These are phyloP conservation scores for Vanilla planifolia DNA, from an alignment of 106 monocot genomes.

Conservation along the genomic window DNA sequence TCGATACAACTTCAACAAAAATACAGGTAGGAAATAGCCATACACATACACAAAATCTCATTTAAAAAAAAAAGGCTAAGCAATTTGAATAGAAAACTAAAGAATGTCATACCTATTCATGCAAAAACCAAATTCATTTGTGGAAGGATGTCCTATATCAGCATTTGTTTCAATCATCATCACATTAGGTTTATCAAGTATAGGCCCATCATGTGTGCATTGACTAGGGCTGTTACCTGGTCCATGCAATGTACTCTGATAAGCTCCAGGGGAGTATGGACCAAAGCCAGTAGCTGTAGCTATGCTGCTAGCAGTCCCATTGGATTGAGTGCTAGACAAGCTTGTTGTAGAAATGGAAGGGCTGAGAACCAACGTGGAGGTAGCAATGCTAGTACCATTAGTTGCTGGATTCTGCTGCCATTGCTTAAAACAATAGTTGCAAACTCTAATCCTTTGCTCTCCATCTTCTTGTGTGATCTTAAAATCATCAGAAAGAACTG, in stretches of 20 bases:
- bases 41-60: too few relatives aligned
- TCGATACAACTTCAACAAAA: too few relatives aligned
- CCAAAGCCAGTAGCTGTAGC: conserved; percentile 20
- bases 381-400: conserved; percentile 14
- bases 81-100: too few relatives aligned
- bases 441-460: conserved; percentile 52
- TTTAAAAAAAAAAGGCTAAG: too few relatives aligned
- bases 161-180: conserved; percentile 12
- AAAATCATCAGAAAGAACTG: conserved; percentile 13
- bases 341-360: conserved; percentile 45
- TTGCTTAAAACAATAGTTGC: conserved; percentile 86
- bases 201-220: conserved; percentile 12
- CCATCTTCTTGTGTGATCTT: conserved; percentile 25
- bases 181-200: conserved; percentile 28
- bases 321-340: conserved; percentile 56
- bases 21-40: too few relatives aligned
- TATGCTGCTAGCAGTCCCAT: conserved; percentile 36
- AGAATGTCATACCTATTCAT: conserved; percentile 55
- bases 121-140: conserved; percentile 45
- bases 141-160: conserved; percentile 20
- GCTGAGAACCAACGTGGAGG: conserved; percentile 37
- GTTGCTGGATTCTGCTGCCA: conserved; percentile 33
- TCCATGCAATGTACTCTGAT: conserved; percentile 15
- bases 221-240: conserved; percentile 20
- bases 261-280: conserved; percentile 24